Evolutionary conservation across 2,329 filamentous ascomycete species (phyloP).

Genomic region (Ceratocystis eucalypticola): DNA sequence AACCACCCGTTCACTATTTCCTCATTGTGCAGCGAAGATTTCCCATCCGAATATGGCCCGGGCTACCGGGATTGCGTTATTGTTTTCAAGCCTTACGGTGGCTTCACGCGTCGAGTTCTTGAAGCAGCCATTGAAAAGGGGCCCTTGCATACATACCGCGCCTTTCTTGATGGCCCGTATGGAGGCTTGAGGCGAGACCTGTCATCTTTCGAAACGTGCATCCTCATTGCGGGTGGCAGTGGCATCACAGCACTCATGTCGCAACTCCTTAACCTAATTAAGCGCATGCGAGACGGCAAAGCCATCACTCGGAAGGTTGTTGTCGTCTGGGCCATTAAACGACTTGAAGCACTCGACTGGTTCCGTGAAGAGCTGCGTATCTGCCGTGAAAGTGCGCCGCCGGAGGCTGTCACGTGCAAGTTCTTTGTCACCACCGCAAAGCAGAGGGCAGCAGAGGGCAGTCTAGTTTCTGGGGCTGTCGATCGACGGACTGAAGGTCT

Average conservation of each 20-base stretch:
- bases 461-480: constrained; percentile 26
- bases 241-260: constrained; percentile 90
- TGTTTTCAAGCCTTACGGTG: constrained; percentile 81
- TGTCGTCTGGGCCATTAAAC: constrained; percentile 87
- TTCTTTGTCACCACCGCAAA: constrained; percentile 83
- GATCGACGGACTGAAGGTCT: constrained; percentile 27
- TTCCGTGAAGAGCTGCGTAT: constrained; percentile 90
- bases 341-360: constrained; percentile 91
- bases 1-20: constrained; percentile 95
- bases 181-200: constrained; percentile 85
- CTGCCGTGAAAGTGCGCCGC: constrained; percentile 76
- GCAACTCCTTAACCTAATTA: constrained; percentile 85
- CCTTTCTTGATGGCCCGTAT: constrained; percentile 87
- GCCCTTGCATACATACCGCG: constrained; percentile 80
- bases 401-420: constrained; percentile 79
- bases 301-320: constrained; percentile 82
- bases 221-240: constrained; percentile 85
- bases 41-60: constrained; percentile 81
- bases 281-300: constrained; percentile 88
- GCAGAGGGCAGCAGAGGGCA: constrained; percentile 15
- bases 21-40: constrained; percentile 83
- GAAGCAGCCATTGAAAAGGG: constrained; percentile 72
- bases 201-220: constrained; percentile 83
- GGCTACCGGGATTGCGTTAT: constrained; percentile 78
- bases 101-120: constrained; percentile 78